Evolutionary conservation across 192 early-diverging fungal genomes (phyloP), one percentile per base, ranked within the genome.

Genomic region (Dissophora globulifera): DNA sequence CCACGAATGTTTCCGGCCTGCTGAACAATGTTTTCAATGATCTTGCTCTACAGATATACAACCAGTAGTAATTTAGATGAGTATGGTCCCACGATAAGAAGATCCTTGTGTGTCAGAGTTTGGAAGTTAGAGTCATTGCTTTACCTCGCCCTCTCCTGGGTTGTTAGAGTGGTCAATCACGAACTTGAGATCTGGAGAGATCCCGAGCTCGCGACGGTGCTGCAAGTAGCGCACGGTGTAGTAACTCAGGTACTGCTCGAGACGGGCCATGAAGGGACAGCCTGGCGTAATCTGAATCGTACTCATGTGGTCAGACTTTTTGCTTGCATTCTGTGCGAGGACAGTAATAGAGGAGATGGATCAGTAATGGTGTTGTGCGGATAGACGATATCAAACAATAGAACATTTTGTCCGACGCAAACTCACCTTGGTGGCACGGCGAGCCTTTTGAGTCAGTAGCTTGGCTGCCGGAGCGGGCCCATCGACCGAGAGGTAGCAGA

Each of bases 111-210:
- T n/a, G n/a, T n/a, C n/a, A n/a, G n/a, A n/a, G n/a, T n/a, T n/a
- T n/a, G n/a, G n/a, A n/a, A n/a, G n/a, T n/a, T n/a, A n/a, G n/a
- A n/a, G n/a, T n/a, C n/a, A n/a, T 40, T 35, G 32, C 22, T 12
- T 35, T 69, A 79, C 78, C 62, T 79, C 78, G 30, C 78, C 78
- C 30, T 79, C 78, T 5, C 78, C 78, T 8, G 78, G 78, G 17
- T 69, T 71, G 54, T 65, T 71, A 3, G 78, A 69, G 41, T 71
- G 67, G 31, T 79, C 78, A 49, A 79, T 71, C 7, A 79, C 62
- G 52, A 79, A 79, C 50, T 69, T 79, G 55, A 79, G 68, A 35
- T 79, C 67, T 2, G 78, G 78, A 2, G 78, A 70, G 13, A 71
- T 69, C 11, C 69, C 58, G 8, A 65, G 49, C 0, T 16, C 17